These are phyloP conservation scores for Ajuga chamaepitys DNA, from an alignment of 257 asterid species.

Conservation along the genomic window DNA sequence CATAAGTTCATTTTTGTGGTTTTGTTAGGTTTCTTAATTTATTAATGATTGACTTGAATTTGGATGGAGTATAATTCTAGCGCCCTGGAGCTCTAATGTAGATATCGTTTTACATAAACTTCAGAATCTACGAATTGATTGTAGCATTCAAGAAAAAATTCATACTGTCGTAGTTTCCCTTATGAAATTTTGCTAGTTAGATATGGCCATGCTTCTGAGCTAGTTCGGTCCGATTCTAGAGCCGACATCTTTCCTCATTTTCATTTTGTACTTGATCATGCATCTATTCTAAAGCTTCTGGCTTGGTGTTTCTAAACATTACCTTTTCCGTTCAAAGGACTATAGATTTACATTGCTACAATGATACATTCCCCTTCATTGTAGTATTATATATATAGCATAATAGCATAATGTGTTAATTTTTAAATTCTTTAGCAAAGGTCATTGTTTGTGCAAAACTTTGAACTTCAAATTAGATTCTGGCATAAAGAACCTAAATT, in stretches of 20 bases:
- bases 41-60: neutral
- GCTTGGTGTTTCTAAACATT: neutral
- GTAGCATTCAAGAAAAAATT: too few relatives aligned
- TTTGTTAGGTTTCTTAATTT: neutral
- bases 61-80: neutral
- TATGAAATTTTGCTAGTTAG: too few relatives aligned
- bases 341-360: neutral
- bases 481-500: neutral
- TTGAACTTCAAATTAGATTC: too few relatives aligned
- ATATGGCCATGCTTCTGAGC: neutral
- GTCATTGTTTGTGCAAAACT: too few relatives aligned
- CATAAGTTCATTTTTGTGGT: neutral
- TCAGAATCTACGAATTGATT: too few relatives aligned
- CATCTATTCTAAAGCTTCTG: neutral
- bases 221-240: slow-evolving; percentile 1
- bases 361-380: neutral
- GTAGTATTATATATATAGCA: neutral
- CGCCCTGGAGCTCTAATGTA: neutral
- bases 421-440: too few relatives aligned
- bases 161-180: too few relatives aligned
- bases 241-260: neutral
- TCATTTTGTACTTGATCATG: neutral
- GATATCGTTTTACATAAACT: too few relatives aligned
- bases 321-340: neutral
- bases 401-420: too few relatives aligned